Conservation (phyloP, 139 green algal genomes). For the Trebouxia sp. region DNA sequence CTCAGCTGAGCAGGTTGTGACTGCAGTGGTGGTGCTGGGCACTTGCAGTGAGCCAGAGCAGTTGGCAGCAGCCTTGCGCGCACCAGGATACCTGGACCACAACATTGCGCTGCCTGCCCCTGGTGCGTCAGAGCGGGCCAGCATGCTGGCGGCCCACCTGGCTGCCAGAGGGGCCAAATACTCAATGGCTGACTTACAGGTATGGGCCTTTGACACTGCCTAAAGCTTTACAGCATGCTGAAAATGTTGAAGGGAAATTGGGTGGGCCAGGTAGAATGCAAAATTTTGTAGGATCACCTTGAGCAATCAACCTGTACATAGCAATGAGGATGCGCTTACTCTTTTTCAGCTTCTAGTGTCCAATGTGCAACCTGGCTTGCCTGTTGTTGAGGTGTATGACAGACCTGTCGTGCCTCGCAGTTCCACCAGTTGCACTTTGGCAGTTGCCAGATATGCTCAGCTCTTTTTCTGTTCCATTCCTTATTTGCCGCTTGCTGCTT, state of each 20-base stretch:
- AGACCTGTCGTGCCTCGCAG: too few relatives aligned
- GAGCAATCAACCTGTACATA: not conserved
- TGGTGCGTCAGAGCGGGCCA: slow-evolving; percentile 37
- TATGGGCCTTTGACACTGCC: not conserved
- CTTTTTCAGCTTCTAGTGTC: too few relatives aligned
- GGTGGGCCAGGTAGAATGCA: not conserved
- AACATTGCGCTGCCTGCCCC: slow-evolving; percentile 50
- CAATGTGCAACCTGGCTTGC: too few relatives aligned
- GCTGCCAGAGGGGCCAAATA: slow-evolving; percentile 24
- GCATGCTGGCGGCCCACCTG: slow-evolving; percentile 34
- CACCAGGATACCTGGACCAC: slow-evolving; percentile 58
- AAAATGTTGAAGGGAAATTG: not conserved
- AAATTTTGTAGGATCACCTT: not conserved
- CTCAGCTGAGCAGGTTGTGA: too few relatives aligned
- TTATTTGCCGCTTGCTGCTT: too few relatives aligned
- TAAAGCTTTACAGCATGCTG: too few relatives aligned
- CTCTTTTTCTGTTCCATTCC: too few relatives aligned
- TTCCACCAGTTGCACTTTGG: too few relatives aligned
- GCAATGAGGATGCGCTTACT: not conserved
- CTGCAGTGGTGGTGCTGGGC: slow-evolving; percentile 47
- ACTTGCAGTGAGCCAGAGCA: slow-evolving; percentile 42
- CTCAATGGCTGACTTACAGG: not conserved
- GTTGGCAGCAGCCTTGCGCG: slow-evolving; percentile 50
- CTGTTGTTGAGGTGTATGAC: too few relatives aligned
- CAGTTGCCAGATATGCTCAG: too few relatives aligned